Evolutionary conservation across 2,329 filamentous ascomycete species (phyloP), one percentile per base, ranked within the genome.

Genomic region (Ophiostoma piceae): DNA sequence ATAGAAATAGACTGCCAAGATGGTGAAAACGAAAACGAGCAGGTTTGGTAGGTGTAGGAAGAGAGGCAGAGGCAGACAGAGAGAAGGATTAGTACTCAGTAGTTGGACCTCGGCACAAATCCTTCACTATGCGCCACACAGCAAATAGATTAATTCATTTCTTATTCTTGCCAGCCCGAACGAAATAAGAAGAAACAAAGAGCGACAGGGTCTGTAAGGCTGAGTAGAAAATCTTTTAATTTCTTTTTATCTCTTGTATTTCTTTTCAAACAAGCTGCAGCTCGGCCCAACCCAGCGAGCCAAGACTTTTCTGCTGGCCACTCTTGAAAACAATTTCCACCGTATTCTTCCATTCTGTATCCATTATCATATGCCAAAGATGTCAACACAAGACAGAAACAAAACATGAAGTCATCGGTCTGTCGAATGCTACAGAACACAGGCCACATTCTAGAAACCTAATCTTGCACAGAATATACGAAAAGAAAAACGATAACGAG

Each of bases 321-420:
- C 26, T 29, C 26, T 29, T 29, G 26, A 1, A 29, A 29, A 29
- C 26, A 11, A 32, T 62, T 62, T 35, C 5, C 12, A 12, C 39
- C 11, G 39, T 32, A 35, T 64, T 64, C 22, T 35, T 64, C 57
- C 29, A 64, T 64, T 8, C 29, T 32, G 29, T 29, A 35, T 35
- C 51, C 51, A 57, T 64, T 64, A 64, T 64, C 57, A 64, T 11
- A 57, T 57, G 51, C 16, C 51, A 57, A 57, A 29, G 51, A 12
- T 57, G 22, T 12, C 51, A 47, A 47, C 43, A n/a, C 5, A n/a
- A n/a, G 16, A 47, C 16, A 35, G 26, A 35, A 7, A 26, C 7
- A 64, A 35, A 14, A 12, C 11, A 35, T 35, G 26, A 64, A 57
- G 51, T 57, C 51, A 57, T 57, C 51, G 22, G 51, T 57, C 51